Percentiles rank a stretch among this genome's conserved stretches.
phyloP scores from a whole-genome alignment of 169 alveolate genomes.

The Plasmodium adleri region DNA sequence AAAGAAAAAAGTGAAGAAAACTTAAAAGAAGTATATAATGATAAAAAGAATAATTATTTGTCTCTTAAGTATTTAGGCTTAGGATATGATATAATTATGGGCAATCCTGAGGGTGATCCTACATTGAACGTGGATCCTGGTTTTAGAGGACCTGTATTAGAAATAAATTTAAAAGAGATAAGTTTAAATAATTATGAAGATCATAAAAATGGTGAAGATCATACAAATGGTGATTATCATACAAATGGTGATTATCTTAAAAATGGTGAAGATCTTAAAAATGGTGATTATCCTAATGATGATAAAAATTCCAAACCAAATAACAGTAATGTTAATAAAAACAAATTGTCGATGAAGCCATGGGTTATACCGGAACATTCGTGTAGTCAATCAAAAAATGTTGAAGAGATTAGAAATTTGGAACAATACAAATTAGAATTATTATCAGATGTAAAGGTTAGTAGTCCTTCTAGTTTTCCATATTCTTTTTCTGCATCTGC shows the following conservation, averaged over 20 bases:
- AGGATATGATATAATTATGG: slow-evolving; percentile 88
- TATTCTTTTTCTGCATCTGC: slow-evolving; percentile 88
- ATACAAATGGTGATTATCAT: neutral
- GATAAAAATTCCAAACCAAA: neutral
- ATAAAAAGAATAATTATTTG: slow-evolving; percentile 12
- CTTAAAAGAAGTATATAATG: too few relatives aligned
- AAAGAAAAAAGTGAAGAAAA: neutral
- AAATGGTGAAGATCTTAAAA: neutral
- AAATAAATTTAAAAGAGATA: slow-evolving; percentile 51
- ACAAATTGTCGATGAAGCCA: slow-evolving; percentile 16
- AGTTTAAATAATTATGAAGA: slow-evolving; percentile 6
- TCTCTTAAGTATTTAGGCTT: slow-evolving; percentile 85
- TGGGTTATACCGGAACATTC: slow-evolving; percentile 78
- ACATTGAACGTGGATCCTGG: slow-evolving; percentile 89
- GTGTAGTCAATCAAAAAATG: slow-evolving; percentile 75
- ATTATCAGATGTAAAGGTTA: slow-evolving; percentile 86
- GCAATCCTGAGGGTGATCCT: slow-evolving; percentile 91
- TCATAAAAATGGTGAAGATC: neutral
- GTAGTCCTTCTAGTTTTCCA: slow-evolving; percentile 79
- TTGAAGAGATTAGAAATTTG: slow-evolving; percentile 69
- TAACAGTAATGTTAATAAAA: neutral
- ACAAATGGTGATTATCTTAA: neutral
- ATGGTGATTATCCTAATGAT: neutral
- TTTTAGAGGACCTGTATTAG: slow-evolving; percentile 86
- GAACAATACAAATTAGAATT: slow-evolving; percentile 84